Evolutionary conservation across 2,329 filamentous ascomycete genomes (phyloP), one percentile per base, ranked within the genome.

Genomic region (Colletotrichum tropicicola): DNA sequence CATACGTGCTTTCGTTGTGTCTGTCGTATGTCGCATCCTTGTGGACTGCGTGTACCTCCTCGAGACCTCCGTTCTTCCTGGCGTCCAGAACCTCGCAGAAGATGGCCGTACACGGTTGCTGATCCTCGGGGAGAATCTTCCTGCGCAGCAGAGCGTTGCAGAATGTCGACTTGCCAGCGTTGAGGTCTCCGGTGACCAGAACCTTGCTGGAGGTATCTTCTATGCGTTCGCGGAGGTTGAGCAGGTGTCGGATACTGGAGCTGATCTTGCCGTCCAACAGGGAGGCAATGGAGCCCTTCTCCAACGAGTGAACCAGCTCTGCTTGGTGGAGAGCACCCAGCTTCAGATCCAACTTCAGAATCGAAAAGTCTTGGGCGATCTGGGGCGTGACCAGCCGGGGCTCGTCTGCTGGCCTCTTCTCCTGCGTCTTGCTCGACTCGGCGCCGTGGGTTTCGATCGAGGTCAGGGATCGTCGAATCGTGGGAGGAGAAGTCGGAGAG

Each of bases 121-220:
- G 95, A 72, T 99, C 96, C 78, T 98, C 96, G 0, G 96, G 96
- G 4, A 99, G 80, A 27, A 99, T 88, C 78, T 98, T 98, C 67
- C 94, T 89, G 66, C 96, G 91, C 41, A 99, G 80, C 2, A 99
- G 83, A n/a, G 96, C 96, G 78, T 99, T 99, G 81, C 96, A 99
- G 73, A 99, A 99, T 1, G 96, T 99, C 4, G 96, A 99, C 76
- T 99, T 99, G 74, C 96, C 96, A 8, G 96, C 95, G 74, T 99
- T 99, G 57, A 99, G 80, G 75, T 99, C 96, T 73, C 96, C 96
- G 0, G 96, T 99, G 17, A 99, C 90, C 62, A 99, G 81, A 1
- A 99, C 96, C 77, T 99, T 99, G 79, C 95, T 98, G 5, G 95
- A 93, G 0, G 93, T 98, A 77, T 99, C 96, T 75, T 98, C 96